phyloP scores from a whole-genome alignment of 2,329 filamentous ascomycete species.

The Zarea fungicola region DNA sequence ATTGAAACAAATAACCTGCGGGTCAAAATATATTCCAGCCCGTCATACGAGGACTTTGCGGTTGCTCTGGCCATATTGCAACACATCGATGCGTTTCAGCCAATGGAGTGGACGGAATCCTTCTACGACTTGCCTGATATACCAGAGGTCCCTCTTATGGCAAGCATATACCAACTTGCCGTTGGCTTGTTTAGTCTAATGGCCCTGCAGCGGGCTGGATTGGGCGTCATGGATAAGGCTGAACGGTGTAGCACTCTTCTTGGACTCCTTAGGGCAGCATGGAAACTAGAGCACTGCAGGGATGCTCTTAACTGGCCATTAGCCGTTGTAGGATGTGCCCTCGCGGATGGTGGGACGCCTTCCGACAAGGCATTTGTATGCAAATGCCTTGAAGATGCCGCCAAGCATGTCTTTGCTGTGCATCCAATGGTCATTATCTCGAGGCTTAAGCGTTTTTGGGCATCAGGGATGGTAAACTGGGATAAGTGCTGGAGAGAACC shows the following conservation, averaged over 20 bases:
- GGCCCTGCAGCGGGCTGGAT: not conserved
- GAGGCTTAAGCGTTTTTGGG: not conserved
- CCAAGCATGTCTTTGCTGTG: not conserved
- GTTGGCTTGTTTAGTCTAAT: not conserved
- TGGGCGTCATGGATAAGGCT: not conserved
- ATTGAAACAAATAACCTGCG: not conserved
- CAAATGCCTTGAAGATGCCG: not conserved
- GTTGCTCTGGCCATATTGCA: not conserved
- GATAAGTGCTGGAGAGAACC: not conserved
- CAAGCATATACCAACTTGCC: not conserved
- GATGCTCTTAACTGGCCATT: constrained; percentile 2
- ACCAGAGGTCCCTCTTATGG: not conserved
- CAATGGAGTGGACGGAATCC: not conserved
- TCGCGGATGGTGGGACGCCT: not conserved
- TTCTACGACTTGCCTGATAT: not conserved
- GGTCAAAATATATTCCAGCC: not conserved
- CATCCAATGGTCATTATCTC: not conserved
- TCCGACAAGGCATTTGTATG: not conserved
- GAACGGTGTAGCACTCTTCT: not conserved
- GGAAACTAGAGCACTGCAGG: not conserved
- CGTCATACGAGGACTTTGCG: not conserved
- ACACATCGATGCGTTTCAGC: constrained; percentile 1
- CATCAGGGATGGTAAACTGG: not conserved
- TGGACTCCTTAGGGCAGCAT: not conserved
- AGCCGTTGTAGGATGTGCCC: not conserved